Base-by-base conservation (phyloP, 495 filamentous ascomycete species). In the Bathelium albidoporum region DNA sequence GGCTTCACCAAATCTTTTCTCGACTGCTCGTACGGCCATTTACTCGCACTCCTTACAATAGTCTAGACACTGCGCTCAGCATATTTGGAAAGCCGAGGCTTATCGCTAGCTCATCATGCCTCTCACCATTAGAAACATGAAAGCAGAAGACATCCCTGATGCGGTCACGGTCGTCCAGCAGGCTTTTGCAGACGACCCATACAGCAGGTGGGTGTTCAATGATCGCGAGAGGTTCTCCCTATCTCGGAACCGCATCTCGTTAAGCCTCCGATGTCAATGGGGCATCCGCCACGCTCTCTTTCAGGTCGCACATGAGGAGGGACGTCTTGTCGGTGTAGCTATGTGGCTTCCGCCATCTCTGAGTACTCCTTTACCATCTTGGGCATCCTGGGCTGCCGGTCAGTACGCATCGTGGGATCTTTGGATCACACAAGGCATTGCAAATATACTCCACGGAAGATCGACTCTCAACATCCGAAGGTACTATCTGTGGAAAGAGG, bases 121-220 rank as follows among this genome's bases (percentile, higher is more conserved):
- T 59, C 78, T 87, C 67, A 69, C 78, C 60, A 80, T 88, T 68
- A 72, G 79, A 44, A 78, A 73, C 41, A 74, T 88, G 65, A 77
- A 76, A 20, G 76, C 82, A 71, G 70, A 71, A 64, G 85, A 87
- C 67, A 87, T 87, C 49, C 79, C 84, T 24, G 81, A 80, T 59
- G 84, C 83, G 49, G 79, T 86, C 68, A 77, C 81, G 60, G 79
- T 75, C 64, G 77, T 83, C 59, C 80, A 81, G 66, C 77, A 79
- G 68, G 83, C 84, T 20, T 88, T 89, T 73, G 77, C 78, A 10
- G 78, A 85, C 24, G 86, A 88, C 67, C 85, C 85, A 18, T 87
- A 85, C 68, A 85, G 83, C 71, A 74, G 76, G 12, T 88, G 84
- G 84, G 73, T 83, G 12, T 86, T 82, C 69, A 75, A 77, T 69